Base-by-base conservation (phyloP, 768 basidiomycete genomes). In the Termitomyces sp. region DNA sequence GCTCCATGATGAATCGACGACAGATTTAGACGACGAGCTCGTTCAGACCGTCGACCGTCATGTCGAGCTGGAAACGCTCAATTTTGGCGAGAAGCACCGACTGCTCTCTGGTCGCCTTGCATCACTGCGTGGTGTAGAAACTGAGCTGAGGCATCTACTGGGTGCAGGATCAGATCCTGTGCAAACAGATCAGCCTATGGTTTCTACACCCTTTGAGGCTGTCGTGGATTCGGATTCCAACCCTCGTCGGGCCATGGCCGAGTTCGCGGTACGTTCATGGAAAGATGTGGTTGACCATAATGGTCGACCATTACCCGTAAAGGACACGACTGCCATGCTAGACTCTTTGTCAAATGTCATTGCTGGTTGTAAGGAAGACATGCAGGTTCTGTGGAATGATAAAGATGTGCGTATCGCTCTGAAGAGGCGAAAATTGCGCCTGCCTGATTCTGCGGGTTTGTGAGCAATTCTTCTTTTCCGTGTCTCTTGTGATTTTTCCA, bases 391-490 rank as follows among this genome's bases (percentile, higher is more conserved):
- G 0, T 90, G 88, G 87, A 67, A 70, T 20, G 85, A 89, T 62
- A 69, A 65, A n/a, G 65, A 73, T 34, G 76, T 90, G 16, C 79
- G 76, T 53, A 68, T 73, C 5, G 73, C 82, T 22, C 64, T 90
- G 36, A 75, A 70, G 55, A 74, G 73, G 53, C 70, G 77, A 39
- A 74, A 69, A 51, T 64, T 87, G 22, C 74, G 77, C 27, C 68
- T 88, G 34, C 81, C 83, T 27, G 87, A 89, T 57, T 79, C 84
- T 0, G 81, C 86, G 3, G 82, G 81, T 53, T 90, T 90, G 87
- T 88, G 66, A 64, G 86, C 54, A 27, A 39, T 37, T 29, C 46
- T 59, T 39, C 46, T 59, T 39, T 4, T 53, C n/a, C 10, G 51
- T 34, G n/a, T 50, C 42, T 36, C n/a, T 48, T 5, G 13, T 5